phyloP scores from a whole-genome alignment of 768 basidiomycete species.

The Austroboletus eburneus region DNA sequence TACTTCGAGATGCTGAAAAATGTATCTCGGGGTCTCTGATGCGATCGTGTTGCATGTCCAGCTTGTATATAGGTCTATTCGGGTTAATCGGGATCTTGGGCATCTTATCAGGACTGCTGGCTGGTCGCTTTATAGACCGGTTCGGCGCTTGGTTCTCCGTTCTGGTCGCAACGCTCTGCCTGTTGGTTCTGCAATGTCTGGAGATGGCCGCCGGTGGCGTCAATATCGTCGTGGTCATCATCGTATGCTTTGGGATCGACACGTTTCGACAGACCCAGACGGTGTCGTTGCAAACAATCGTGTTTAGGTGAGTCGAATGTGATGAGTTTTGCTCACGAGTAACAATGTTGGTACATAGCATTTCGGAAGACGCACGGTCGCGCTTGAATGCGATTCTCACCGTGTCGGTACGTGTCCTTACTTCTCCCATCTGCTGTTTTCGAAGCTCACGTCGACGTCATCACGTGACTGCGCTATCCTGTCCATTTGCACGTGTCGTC shows the following conservation, averaged over 20 bases:
- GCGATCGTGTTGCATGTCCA: background rate
- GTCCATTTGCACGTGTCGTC: background rate
- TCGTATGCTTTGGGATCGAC: constrained; percentile 41
- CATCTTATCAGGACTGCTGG: constrained; percentile 27
- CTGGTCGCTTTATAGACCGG: constrained; percentile 25
- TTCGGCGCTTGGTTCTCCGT: constrained; percentile 42
- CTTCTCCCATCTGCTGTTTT: background rate
- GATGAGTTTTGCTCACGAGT: background rate
- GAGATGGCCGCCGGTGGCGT: constrained; percentile 36
- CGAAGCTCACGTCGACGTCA: too few species aligned
- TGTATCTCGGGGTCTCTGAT: too few species aligned
- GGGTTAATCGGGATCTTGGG: constrained; percentile 44
- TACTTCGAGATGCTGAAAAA: background rate
- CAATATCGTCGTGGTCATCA: constrained; percentile 35
- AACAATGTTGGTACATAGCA: constrained; percentile 11
- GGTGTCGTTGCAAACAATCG: constrained; percentile 30
- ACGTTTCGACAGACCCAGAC: constrained; percentile 38
- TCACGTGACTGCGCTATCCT: too few species aligned
- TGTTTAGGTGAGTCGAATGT: constrained; percentile 20
- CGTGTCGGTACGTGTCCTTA: constrained; percentile 20
- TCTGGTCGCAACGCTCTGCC: constrained; percentile 30
- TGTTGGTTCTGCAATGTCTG: constrained; percentile 29
- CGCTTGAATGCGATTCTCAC: constrained; percentile 29
- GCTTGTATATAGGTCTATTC: constrained; percentile 42
- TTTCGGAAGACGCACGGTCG: constrained; percentile 26